A percentile compares a stretch with the other conserved stretches of the same genome.
These are phyloP conservation scores for Dactylonectria macrodidyma DNA, from an alignment of 2,329 filamentous ascomycete genomes.

Conservation along the genomic window DNA sequence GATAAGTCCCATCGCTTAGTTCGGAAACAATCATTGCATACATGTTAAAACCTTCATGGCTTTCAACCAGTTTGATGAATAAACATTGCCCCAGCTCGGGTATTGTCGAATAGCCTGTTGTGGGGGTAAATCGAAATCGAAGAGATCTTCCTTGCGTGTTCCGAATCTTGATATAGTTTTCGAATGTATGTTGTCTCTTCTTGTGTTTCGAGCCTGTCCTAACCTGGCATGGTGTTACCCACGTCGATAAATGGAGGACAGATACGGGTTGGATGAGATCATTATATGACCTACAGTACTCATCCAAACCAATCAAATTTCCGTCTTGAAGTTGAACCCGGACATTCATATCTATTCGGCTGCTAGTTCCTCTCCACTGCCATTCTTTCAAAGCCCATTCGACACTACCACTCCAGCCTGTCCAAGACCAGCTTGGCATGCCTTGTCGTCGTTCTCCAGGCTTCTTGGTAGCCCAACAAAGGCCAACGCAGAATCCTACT, in stretches of 20 bases:
- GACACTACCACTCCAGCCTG: not conserved
- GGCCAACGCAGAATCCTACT: constrained; percentile 6
- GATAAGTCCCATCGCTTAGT: not conserved
- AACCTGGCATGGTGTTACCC: not conserved
- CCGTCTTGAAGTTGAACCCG: not conserved
- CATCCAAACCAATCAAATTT: not conserved
- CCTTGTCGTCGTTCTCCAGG: not conserved
- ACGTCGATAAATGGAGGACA: not conserved
- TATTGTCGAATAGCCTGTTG: not conserved
- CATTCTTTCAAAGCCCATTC: not conserved
- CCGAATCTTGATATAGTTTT: not conserved
- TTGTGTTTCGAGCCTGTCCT: no score
- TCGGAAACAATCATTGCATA: not conserved
- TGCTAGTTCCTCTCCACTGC: not conserved
- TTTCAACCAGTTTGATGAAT: not conserved
- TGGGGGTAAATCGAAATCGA: not conserved
- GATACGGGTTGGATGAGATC: not conserved
- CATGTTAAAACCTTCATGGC: no score
- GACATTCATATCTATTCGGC: not conserved
- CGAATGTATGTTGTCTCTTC: not conserved
- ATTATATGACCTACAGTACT: not conserved
- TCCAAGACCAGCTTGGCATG: constrained; percentile 20
- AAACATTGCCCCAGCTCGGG: not conserved
- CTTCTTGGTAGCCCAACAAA: not conserved
- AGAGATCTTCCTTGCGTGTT: not conserved